phyloP scores from a whole-genome alignment of 768 basidiomycete genomes.

The Psilocybe subaeruginosa region DNA sequence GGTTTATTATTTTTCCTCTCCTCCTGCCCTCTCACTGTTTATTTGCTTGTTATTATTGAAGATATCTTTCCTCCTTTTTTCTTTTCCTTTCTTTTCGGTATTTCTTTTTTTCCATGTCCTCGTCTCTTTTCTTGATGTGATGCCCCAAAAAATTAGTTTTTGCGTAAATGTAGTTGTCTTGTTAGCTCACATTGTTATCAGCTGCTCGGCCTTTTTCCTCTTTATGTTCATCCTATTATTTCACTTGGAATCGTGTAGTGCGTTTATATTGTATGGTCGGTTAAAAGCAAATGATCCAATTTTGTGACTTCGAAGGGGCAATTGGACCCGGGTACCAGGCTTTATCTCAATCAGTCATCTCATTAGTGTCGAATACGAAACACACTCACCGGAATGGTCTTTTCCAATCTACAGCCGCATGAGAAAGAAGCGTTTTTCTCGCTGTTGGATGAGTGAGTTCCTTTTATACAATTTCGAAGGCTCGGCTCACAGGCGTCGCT shows the following conservation, averaged over 20 bases:
- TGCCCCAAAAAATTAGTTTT: constrained; percentile 4
- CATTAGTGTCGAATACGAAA: constrained; percentile 5
- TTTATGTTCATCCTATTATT: constrained; percentile 17
- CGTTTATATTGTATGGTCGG: constrained; percentile 20
- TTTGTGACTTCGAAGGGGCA: constrained; percentile 3
- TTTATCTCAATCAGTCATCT: constrained; percentile 18
- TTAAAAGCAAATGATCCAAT: constrained; percentile 12
- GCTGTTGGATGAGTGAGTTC: constrained; percentile 75
- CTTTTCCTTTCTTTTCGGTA: constrained; percentile 21
- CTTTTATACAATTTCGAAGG: constrained; percentile 14
- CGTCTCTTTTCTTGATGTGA: constrained; percentile 28
- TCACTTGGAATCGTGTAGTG: constrained; percentile 20
- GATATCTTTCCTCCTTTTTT: constrained; percentile 22
- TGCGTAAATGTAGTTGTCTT: constrained; percentile 13
- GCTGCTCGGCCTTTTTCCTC: constrained; percentile 7
- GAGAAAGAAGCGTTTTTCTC: constrained; percentile 86
- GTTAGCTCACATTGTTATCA: constrained; percentile 15
- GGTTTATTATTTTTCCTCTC: constrained; percentile 14
- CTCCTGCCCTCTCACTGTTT: constrained; percentile 25
- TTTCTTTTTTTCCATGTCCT: constrained; percentile 15
- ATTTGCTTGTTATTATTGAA: constrained; percentile 32
- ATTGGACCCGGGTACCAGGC: constrained; percentile 3
- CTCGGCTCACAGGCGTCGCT: constrained; percentile 3
- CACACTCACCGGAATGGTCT: constrained; percentile 57
- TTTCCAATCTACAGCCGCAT: constrained; percentile 61